Base-by-base conservation (phyloP, 148 eudicot genomes). In the Rhododendron henanense region DNA sequence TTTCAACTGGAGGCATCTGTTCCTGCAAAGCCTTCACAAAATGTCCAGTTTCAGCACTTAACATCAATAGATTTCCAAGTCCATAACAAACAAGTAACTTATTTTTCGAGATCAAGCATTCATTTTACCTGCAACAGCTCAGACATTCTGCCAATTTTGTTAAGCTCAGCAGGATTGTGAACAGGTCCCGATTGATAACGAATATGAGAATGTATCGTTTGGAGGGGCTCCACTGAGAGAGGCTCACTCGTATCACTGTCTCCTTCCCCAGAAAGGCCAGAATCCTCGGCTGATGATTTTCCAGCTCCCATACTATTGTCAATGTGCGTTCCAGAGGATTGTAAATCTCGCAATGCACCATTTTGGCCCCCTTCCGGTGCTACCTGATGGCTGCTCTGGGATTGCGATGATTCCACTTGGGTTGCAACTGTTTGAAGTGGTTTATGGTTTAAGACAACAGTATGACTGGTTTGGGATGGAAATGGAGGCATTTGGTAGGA, bases 91-190 rank as follows among this genome's bases (percentile, higher is more conserved):
- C 63, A n/a, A 83, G 25, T 5, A 35, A 9, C 41, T 48, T 48
- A 41, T 9, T 71, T 65, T 25, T 41, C 44, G 53, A 85, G 76
- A 74, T 81, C 51, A 67, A 79, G 51, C 35, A 8, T 80, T 82
- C 80, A 59, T 87, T 88, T 89, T 90, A 96, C 99, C 95, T 94
- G 83, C 85, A 94, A 88, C 82, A 96, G 91, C 87, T 93, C 97
- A 53, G 96, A 95, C 99, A 97, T 97, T 86, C 94, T 92, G 84
- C 99, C 99, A 71, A 92, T 87, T 82, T 92, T 89, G 81, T 86
- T 88, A 85, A 89, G 90, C 55, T 89, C 89, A 80, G 87, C 74
- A 47, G 88, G 83, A 59, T 83, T 90, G 21, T 87, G 50, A 67
- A 57, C 45, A 6, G 23, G 82, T 78, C 88, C 75, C 83, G 91